These are phyloP conservation scores for Penicillium parvum DNA, from an alignment of 495 filamentous ascomycete genomes.

Conservation along the genomic window DNA sequence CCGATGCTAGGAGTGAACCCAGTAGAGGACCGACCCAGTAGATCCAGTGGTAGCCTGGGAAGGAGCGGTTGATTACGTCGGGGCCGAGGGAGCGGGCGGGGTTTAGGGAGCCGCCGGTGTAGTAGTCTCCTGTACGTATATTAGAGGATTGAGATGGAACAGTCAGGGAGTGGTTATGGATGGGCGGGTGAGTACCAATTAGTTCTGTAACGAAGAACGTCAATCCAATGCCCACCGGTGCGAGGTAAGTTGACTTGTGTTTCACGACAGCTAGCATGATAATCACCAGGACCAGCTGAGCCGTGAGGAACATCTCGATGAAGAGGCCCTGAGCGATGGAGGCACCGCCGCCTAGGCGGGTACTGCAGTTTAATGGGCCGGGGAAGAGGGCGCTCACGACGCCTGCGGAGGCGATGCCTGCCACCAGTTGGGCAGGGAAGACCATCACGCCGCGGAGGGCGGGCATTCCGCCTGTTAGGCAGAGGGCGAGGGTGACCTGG, in stretches of 20 bases:
- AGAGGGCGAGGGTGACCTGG: conserved; percentile 56
- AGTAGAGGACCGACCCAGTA: conserved; percentile 65
- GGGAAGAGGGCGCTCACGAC: conserved; percentile 61
- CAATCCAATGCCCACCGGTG: conserved; percentile 73
- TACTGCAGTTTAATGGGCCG: conserved; percentile 55
- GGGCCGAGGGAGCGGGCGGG: conserved; percentile 72
- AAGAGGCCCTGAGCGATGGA: conserved; percentile 63
- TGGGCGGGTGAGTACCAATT: conserved; percentile 48
- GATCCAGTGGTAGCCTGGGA: conserved; percentile 54
- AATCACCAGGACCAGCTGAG: conserved; percentile 70
- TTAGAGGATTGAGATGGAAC: background rate
- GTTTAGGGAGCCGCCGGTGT: conserved; percentile 69
- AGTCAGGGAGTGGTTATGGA: too few species aligned
- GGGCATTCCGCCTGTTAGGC: conserved; percentile 52
- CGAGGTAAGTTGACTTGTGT: conserved; percentile 72
- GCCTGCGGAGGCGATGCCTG: conserved; percentile 55
- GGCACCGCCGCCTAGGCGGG: conserved; percentile 52
- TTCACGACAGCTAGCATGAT: conserved; percentile 84
- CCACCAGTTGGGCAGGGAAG: conserved; percentile 53
- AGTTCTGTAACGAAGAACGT: conserved; percentile 68
- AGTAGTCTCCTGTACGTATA: conserved; percentile 52
- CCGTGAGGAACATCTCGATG: conserved; percentile 78
- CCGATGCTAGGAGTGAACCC: conserved; percentile 61
- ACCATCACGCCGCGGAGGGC: conserved; percentile 47
- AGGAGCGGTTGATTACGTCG: conserved; percentile 57